Evolutionary conservation across 371 early-diverging fungal genomes (phyloP), one percentile per base, ranked within the genome.

Genomic region (Dinochytrium kinnereticum): DNA sequence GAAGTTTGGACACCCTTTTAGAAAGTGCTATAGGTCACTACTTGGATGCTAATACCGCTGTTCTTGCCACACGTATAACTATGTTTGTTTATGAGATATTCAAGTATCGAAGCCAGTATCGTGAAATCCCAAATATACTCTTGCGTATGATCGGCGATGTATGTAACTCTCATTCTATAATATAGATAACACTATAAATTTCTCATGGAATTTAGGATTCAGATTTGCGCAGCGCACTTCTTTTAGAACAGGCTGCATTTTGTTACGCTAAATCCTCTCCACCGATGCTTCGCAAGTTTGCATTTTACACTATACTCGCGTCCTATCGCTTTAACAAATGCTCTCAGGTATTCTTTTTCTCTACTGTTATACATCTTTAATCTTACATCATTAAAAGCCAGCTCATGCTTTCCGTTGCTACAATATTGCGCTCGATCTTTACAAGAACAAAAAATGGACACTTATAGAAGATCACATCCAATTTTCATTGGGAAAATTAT

Each of bases 161-260:
- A 80, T 49, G 67, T 68, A 15, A 5, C 38, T 44, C 37, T 44
- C 1, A 24, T 37, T 40, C 44, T 13, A n/a, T n/a, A n/a, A n/a
- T n/a, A n/a, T n/a, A n/a, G n/a, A n/a, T n/a, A n/a, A n/a, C n/a
- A n/a, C 26, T 10, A 44, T 28, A 13, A 66, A 37, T 40, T 44
- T 44, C 19, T 13, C 64, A n/a, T n/a, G n/a, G n/a, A 37, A 50
- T 19, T 7, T 26, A 78, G 78, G 81, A 85, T 33, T 73, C 74
- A 1, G 92, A 93, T 71, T 74, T 94, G 17, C 85, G 93, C 2
- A 89, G 90, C 44, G 96, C 92, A 0, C 75, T 96, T 57, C 89
- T 94, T 40, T 78, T 94, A 49, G 98, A 98, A 76, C 96, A 96
- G 76, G 93, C 96, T 0, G 96, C 96, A 0, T 89, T 91, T 65